Evolutionary conservation across 2,329 filamentous ascomycete genomes (phyloP), one percentile per base, ranked within the genome.

Genomic region (Cytospora mali): DNA sequence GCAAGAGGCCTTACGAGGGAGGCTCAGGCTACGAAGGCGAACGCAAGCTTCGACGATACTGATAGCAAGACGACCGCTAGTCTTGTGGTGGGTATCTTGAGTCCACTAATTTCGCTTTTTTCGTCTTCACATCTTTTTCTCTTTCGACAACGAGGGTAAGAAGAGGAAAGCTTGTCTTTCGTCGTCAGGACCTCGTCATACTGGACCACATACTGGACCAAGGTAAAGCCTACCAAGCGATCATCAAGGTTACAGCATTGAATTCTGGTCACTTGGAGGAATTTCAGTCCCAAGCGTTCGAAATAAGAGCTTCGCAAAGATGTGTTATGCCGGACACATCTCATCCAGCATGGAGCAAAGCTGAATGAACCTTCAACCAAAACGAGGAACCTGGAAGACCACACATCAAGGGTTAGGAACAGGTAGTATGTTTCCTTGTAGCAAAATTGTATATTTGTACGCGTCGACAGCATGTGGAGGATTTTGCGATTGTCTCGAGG

Each of bases 11-110:
- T 58, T 92, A 90, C 76, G 93, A 96, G 58, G 90, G 89, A 72
- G 88, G 88, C 73, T 64, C 64, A 25, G 84, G 86, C 68, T 89
- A 93, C 77, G 92, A 97, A 72, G 93, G 97, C 75, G 84, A 86
- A 55, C 77, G 84, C 63, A 89, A 89, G 75, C 73, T 88, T 66
- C 85, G 86, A 67, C 84, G 86, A 67, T 89, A 89, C 77, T 88
- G 79, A 65, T 63, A 23, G 79, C 72, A 73, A 74, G 73, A 75
- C 73, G 70, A 66, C 49, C 62, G 53, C 51, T 65, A 66, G 72
- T 76, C 73, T 75, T 75, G 74, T 72, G 77, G 80, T 82, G 79
- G 80, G 81, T 81, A 79, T 80, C 73, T 63, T 58, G 61, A 64
- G 58, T 67, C 65, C 60, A 69, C 66, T 61, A 48, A 60, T 65